A percentile compares a stretch with the other conserved stretches of the same genome.
Conservation (phyloP, 768 basidiomycete genomes). For the Agaricus bisporus region DNA sequence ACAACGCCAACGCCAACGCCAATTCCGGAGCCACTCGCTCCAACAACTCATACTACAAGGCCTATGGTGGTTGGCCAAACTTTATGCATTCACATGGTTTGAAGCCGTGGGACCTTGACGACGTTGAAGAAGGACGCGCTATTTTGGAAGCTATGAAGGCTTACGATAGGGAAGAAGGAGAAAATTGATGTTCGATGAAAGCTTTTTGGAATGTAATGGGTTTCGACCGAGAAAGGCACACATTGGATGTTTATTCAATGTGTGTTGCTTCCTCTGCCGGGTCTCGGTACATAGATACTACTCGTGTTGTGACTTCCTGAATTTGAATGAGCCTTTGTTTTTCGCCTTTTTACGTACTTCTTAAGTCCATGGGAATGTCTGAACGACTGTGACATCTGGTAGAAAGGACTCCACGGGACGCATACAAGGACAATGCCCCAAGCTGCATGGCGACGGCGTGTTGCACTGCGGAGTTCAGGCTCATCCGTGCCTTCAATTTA, state of each 20-base stretch:
- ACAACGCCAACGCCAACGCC: neutral
- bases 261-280: no score
- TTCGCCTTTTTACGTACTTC: no score
- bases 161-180: neutral
- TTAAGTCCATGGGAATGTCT: no score
- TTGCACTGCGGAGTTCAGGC: no score
- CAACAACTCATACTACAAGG: slow-evolving; percentile 4
- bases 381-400: no score
- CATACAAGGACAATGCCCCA: no score
- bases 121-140: neutral
- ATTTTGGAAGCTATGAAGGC: neutral
- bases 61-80: slow-evolving; percentile 11
- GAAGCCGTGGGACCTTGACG: slow-evolving; percentile 6
- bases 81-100: slow-evolving; percentile 14
- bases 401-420: no score
- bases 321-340: no score
- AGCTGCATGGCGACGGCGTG: no score
- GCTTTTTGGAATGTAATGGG: neutral
- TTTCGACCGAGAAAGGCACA: neutral
- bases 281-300: no score
- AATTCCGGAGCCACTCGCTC: neutral
- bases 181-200: neutral
- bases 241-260: neutral
- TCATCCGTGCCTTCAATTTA: no score
- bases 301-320: no score